Evolutionary conservation across 305 asterid genomes (phyloP).

Genomic region (Fraxinus angustifolia): DNA sequence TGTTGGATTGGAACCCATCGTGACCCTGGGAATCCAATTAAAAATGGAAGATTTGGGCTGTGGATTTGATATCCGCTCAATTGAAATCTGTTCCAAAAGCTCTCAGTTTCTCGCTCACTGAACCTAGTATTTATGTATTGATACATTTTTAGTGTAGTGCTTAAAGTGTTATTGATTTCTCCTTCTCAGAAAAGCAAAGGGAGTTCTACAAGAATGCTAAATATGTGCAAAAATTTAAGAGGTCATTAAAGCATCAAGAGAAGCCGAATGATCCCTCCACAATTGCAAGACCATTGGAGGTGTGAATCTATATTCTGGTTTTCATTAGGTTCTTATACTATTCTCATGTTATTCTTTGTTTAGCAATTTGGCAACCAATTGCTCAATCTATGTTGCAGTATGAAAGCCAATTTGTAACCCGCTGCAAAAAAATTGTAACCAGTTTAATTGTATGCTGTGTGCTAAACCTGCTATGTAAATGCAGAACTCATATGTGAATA

Average conservation of each 20-base stretch:
- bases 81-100: not conserved
- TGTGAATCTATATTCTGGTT: slow-evolving; percentile 15
- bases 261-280: slow-evolving; percentile 28
- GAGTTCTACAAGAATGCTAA: slow-evolving; percentile 88
- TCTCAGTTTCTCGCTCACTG: not conserved
- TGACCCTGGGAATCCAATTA: not conserved
- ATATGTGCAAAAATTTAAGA: slow-evolving; percentile 61
- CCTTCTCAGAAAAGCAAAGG: slow-evolving; percentile 67
- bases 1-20: not conserved
- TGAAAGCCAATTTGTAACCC: not conserved
- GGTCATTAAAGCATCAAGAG: slow-evolving; percentile 42
- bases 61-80: not conserved
- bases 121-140: not conserved
- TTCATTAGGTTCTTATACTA: not conserved
- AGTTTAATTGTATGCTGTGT: not conserved
- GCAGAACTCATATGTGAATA: not conserved
- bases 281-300: slow-evolving; percentile 38
- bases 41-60: not conserved
- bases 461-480: not conserved
- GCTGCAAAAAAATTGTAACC: not conserved
- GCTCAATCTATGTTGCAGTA: not conserved
- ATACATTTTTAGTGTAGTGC: not conserved
- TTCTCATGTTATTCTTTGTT: not conserved
- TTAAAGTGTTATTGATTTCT: slow-evolving; percentile 11
- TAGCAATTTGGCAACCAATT: not conserved